A percentile compares a stretch with the other conserved stretches of the same genome.
Evolutionary conservation across 2,329 filamentous ascomycete species (phyloP).

Genomic region (Fonsecaea multimorphosa): DNA sequence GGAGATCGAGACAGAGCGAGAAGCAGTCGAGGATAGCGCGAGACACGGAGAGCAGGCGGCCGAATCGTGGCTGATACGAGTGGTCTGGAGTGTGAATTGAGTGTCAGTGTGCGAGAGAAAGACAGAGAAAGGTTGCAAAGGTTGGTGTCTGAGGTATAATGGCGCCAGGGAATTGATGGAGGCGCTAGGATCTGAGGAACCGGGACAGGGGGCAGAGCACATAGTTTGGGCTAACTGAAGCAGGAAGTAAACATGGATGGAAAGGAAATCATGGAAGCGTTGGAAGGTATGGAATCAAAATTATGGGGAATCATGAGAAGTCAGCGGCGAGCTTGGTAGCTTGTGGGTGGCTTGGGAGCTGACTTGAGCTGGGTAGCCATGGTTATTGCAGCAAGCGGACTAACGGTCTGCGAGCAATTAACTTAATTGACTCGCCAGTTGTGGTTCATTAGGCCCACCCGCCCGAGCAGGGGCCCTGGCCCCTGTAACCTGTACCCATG

Average conservation of each 20-base stretch:
- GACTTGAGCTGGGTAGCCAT: neutral
- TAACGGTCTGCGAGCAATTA: neutral
- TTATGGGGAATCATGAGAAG: no score
- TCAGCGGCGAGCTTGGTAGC: no score
- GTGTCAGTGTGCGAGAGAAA: constrained; percentile 2
- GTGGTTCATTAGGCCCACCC: neutral
- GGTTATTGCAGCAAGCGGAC: neutral
- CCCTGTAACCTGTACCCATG: neutral
- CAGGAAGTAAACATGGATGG: neutral
- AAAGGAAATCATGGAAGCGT: no score
- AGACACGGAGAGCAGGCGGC: neutral
- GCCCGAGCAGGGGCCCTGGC: neutral
- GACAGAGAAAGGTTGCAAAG: constrained; percentile 1
- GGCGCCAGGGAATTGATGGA: constrained; percentile 3
- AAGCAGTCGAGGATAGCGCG: constrained; percentile 4
- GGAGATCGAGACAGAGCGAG: neutral
- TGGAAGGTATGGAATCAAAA: neutral
- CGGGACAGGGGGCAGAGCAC: neutral
- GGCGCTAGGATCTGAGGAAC: constrained; percentile 4
- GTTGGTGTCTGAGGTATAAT: constrained; percentile 6
- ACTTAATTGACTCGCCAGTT: neutral
- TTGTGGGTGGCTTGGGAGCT: no score
- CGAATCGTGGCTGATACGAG: constrained; percentile 3
- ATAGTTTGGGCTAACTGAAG: neutral
- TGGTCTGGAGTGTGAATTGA: neutral